These are phyloP conservation scores for Blakeslea trispora DNA, from an alignment of 371 early-diverging fungal species.

Conservation along the genomic window DNA sequence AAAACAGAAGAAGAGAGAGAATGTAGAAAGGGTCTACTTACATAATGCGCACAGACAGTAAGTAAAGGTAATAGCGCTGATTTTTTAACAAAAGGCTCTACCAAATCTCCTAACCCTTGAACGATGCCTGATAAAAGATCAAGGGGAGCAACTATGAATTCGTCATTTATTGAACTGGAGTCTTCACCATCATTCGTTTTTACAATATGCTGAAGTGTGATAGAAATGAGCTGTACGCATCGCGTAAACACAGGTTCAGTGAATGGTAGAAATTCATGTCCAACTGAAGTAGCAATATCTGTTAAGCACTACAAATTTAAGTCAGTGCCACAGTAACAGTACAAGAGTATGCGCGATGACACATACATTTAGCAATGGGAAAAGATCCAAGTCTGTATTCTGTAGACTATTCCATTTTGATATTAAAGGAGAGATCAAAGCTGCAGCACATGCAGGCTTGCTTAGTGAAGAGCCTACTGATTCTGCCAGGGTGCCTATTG, in stretches of 20 bases:
- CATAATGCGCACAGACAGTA: slow-evolving; percentile 72
- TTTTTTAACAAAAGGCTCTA: slow-evolving; percentile 68
- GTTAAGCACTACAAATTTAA: slow-evolving; percentile 69
- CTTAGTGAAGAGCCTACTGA: slow-evolving; percentile 81
- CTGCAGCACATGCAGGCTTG: slow-evolving; percentile 69
- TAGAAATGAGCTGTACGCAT: slow-evolving; percentile 77
- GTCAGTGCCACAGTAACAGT: neutral
- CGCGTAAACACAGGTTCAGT: slow-evolving; percentile 84
- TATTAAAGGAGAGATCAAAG: slow-evolving; percentile 85
- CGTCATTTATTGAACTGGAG: slow-evolving; percentile 70
- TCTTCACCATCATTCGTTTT: slow-evolving; percentile 51
- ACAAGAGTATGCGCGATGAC: neutral
- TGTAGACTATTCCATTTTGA: slow-evolving; percentile 77
- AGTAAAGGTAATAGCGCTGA: slow-evolving; percentile 72
- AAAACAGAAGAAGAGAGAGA: too few species aligned
- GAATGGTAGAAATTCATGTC: slow-evolving; percentile 78
- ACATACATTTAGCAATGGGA: slow-evolving; percentile 87
- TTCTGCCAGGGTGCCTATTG: slow-evolving; percentile 92
- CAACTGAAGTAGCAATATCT: slow-evolving; percentile 85
- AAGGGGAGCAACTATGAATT: slow-evolving; percentile 88
- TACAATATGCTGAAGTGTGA: slow-evolving; percentile 52
- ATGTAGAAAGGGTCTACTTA: too few species aligned
- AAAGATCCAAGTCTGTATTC: slow-evolving; percentile 84
- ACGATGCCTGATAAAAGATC: slow-evolving; percentile 90
- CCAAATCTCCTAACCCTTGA: slow-evolving; percentile 79